Evolutionary conservation across 176 grass and related monocot genomes (phyloP).

Genomic region (Ensete ventricosum): DNA sequence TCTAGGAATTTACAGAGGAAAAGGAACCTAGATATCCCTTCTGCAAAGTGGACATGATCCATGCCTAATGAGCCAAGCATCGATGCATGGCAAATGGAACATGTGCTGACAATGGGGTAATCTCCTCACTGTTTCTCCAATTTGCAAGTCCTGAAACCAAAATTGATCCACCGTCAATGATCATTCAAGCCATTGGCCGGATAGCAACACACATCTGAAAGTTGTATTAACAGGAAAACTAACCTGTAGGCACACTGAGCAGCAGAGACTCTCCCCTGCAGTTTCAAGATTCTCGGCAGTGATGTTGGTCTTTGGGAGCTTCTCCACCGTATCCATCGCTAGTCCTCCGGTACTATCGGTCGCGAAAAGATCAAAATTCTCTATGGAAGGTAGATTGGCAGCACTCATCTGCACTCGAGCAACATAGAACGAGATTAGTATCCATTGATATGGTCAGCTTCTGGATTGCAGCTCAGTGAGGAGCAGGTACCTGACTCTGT

Average conservation of each 20-base stretch:
- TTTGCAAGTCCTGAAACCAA: conserved; percentile 42
- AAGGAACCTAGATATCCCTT: conserved; percentile 21
- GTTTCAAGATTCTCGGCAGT: conserved; percentile 32
- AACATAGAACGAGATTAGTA: not conserved
- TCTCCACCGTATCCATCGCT: conserved; percentile 28
- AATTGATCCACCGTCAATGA: not conserved
- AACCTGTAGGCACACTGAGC: conserved; percentile 87
- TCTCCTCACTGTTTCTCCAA: conserved; percentile 45
- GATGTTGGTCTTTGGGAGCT: conserved; percentile 50
- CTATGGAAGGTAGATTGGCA: conserved; percentile 50
- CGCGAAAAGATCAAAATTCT: conserved; percentile 73
- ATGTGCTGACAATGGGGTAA: conserved; percentile 51
- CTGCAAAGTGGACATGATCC: conserved; percentile 81
- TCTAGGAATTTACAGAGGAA: not conserved
- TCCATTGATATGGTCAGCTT: too few species aligned
- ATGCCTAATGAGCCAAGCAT: conserved; percentile 71
- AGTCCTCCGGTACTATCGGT: conserved; percentile 37
- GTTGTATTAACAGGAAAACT: not conserved
- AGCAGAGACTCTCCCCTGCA: conserved; percentile 55
- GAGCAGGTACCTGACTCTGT: conserved; percentile 58
- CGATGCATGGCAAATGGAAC: conserved; percentile 77
- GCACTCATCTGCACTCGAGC: conserved; percentile 63
- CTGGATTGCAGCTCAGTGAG: not conserved
- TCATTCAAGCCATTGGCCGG: not conserved
- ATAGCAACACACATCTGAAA: not conserved